Conservation (phyloP, 2,329 filamentous ascomycete genomes). For the Pyricularia sp. region DNA sequence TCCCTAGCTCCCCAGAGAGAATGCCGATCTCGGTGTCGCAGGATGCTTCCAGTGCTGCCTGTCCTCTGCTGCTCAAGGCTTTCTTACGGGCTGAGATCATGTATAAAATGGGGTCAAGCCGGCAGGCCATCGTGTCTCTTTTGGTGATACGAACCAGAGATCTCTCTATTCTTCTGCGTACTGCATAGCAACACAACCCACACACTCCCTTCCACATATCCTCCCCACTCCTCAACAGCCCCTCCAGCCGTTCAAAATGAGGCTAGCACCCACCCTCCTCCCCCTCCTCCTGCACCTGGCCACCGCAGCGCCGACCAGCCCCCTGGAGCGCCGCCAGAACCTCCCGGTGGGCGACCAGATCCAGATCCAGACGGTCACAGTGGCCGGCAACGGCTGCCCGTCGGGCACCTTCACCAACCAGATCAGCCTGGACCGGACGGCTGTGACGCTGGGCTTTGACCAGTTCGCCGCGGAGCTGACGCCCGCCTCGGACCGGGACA, state of each 20-base stretch:
- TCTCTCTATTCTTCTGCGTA: background rate
- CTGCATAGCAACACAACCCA: background rate
- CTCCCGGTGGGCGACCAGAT: constrained; percentile 1
- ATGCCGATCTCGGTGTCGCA: background rate
- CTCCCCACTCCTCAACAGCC: background rate
- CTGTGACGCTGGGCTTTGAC: constrained; percentile 3
- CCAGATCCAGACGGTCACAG: background rate
- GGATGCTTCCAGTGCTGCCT: background rate
- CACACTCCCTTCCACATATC: background rate
- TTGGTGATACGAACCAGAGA: background rate
- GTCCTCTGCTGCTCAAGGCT: background rate
- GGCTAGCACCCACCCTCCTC: background rate
- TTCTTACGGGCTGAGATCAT: background rate
- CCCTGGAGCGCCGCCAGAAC: background rate
- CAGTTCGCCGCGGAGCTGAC: background rate
- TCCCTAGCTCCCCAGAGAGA: background rate
- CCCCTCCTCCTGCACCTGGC: background rate
- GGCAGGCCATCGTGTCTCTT: background rate
- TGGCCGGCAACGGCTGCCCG: constrained; percentile 1
- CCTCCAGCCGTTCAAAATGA: background rate
- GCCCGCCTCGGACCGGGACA: background rate
- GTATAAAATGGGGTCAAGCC: background rate
- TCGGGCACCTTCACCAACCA: background rate
- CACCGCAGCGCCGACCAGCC: background rate
- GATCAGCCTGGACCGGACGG: constrained; percentile 3